Percentiles rank a stretch among this genome's conserved stretches.
phyloP scores from a whole-genome alignment of 768 basidiomycete species.

The Sarcodon sp. region DNA sequence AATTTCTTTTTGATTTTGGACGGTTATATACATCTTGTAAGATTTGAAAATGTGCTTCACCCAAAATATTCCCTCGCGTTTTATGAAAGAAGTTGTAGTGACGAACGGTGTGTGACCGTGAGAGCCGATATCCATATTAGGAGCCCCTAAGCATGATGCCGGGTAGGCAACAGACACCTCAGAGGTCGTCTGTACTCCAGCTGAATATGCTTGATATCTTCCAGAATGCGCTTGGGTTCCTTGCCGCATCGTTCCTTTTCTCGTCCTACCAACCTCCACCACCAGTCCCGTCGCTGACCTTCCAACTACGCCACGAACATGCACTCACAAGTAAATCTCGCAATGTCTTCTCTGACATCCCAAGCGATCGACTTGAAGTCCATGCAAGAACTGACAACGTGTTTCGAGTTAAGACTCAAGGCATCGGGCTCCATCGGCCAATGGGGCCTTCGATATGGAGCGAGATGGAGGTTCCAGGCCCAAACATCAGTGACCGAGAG shows the following conservation, averaged over 20 bases:
- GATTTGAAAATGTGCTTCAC: too few species aligned
- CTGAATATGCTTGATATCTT: slow-evolving; percentile 7
- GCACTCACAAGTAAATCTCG: slow-evolving; percentile 39
- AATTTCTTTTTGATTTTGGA: neutral
- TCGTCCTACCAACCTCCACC: neutral
- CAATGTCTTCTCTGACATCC: slow-evolving; percentile 45
- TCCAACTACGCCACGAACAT: slow-evolving; percentile 57
- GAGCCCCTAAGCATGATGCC: too few species aligned
- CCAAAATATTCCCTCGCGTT: too few species aligned
- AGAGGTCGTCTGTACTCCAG: too few species aligned
- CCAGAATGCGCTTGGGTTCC: slow-evolving; percentile 11
- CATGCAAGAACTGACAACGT: too few species aligned
- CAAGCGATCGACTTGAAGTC: neutral
- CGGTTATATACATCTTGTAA: too few species aligned
- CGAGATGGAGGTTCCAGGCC: slow-evolving; percentile 57
- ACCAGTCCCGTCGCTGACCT: slow-evolving; percentile 21
- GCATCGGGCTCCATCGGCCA: too few species aligned
- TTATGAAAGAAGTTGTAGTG: too few species aligned
- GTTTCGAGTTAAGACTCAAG: too few species aligned
- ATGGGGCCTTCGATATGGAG: slow-evolving; percentile 41
- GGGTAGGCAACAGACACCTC: too few species aligned
- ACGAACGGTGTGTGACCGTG: too few species aligned
- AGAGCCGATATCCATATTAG: too few species aligned
- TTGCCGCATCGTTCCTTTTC: slow-evolving; percentile 11
- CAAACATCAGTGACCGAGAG: slow-evolving; percentile 65